Conservation (phyloP, 2,329 filamentous ascomycete genomes). For the Ilyonectria robusta region DNA sequence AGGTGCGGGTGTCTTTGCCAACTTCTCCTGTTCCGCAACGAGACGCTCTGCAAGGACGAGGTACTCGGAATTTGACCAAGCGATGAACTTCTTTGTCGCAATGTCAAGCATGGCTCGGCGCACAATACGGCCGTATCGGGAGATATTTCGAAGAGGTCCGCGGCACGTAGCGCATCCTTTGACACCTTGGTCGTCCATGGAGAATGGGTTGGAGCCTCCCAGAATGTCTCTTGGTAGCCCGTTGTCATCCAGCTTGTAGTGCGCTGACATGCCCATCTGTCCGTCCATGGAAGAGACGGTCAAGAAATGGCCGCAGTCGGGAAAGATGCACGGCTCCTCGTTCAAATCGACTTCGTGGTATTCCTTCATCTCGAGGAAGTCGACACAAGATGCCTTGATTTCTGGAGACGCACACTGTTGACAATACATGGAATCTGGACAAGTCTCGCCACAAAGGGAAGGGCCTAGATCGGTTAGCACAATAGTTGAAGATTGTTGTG, state of each 20-base stretch:
- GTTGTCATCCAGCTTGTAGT: slow-evolving; percentile 61
- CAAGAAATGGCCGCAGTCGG: slow-evolving; percentile 74
- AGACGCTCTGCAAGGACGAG: background rate
- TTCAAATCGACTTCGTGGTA: slow-evolving; percentile 73
- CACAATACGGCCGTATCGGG: slow-evolving; percentile 74
- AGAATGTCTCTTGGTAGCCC: slow-evolving; percentile 52
- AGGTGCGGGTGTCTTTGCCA: background rate
- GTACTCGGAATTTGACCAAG: slow-evolving; percentile 60
- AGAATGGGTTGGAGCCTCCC: slow-evolving; percentile 62
- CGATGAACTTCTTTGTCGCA: slow-evolving; percentile 75
- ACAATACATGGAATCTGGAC: slow-evolving; percentile 60
- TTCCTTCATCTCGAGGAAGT: slow-evolving; percentile 67
- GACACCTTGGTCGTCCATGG: slow-evolving; percentile 57
- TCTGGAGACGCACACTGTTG: slow-evolving; percentile 66
- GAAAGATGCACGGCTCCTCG: slow-evolving; percentile 73
- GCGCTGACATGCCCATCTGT: slow-evolving; percentile 65
- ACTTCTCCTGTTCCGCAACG: background rate
- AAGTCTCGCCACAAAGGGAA: background rate
- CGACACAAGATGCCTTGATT: slow-evolving; percentile 64
- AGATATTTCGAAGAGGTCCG: slow-evolving; percentile 68
- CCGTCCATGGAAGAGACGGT: slow-evolving; percentile 56
- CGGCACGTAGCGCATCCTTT: slow-evolving; percentile 73
- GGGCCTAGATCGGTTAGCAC: background rate
- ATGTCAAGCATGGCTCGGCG: slow-evolving; percentile 73
- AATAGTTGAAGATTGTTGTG: background rate